Percentiles rank a stretch among this genome's conserved stretches.
Evolutionary conservation across 1,284 basidiomycete genomes (phyloP).

Genomic region (Boletus semigastroideus): DNA sequence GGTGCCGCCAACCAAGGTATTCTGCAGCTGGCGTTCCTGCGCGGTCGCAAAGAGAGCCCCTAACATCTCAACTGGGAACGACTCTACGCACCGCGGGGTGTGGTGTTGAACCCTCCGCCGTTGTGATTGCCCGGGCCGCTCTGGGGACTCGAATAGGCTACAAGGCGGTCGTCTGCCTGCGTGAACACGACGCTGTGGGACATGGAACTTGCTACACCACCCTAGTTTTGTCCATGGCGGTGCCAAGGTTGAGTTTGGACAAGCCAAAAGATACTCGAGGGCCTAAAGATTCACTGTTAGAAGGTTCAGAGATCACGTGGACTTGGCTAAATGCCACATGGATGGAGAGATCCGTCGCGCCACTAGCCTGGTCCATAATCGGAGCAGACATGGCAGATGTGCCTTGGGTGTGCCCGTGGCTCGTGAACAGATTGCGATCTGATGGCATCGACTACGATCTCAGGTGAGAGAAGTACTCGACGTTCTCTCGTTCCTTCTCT

Average conservation of each 20-base stretch:
- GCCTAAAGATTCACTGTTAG: constrained; percentile 54
- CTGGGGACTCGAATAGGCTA: constrained; percentile 58
- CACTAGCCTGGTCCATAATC: constrained; percentile 9
- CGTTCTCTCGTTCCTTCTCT: constrained; percentile 54
- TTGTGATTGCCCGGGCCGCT: constrained; percentile 57
- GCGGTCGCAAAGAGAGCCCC: constrained; percentile 77
- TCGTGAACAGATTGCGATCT: constrained; percentile 54
- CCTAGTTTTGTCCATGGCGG: constrained; percentile 45
- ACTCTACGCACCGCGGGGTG: constrained; percentile 71
- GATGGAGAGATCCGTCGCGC: constrained; percentile 81
- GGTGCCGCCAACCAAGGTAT: constrained; percentile 74
- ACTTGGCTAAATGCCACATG: too few species aligned
- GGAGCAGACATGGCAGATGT: constrained; percentile 44
- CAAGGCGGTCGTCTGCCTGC: constrained; percentile 47
- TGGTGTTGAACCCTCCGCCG: too few species aligned
- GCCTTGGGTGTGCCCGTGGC: constrained; percentile 35
- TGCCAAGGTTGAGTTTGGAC: constrained; percentile 52
- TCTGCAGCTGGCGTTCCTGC: constrained; percentile 87
- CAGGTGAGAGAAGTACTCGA: constrained; percentile 66
- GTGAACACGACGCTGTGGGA: constrained; percentile 47
- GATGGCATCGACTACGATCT: constrained; percentile 77
- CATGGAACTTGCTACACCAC: constrained; percentile 51
- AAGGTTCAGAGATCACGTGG: too few species aligned
- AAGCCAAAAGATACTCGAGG: constrained; percentile 77
- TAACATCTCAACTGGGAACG: constrained; percentile 73